Conservation (phyloP, 1,284 basidiomycete species). For the Ustilago hordei region DNA sequence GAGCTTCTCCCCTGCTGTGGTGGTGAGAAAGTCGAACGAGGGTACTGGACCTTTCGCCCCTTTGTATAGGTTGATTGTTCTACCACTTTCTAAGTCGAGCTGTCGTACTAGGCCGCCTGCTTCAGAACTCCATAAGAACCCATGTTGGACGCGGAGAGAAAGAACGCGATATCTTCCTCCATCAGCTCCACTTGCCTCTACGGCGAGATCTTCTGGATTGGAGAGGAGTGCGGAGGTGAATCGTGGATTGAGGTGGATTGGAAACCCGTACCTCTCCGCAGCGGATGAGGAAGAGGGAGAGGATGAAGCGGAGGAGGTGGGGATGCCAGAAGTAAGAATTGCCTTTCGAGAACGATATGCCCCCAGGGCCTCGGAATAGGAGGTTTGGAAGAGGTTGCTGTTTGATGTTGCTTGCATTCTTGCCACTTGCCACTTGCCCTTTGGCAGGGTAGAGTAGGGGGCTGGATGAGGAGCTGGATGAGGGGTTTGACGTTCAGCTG, state of each 20-base stretch:
- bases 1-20: constrained; percentile 2
- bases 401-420: constrained; percentile 47
- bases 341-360: constrained; percentile 39
- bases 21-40: constrained; percentile 6
- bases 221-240: constrained; percentile 11
- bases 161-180: constrained; percentile 35
- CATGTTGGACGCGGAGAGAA: constrained; percentile 4
- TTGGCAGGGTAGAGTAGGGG: neutral
- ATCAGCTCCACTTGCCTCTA: constrained; percentile 38
- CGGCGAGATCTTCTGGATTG: constrained; percentile 15
- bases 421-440: neutral
- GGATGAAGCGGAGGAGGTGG: neutral
- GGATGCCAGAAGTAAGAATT: constrained; percentile 23
- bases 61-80: constrained; percentile 23
- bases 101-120: constrained; percentile 32
- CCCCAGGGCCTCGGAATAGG: constrained; percentile 45
- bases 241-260: constrained; percentile 40
- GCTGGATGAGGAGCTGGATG: neutral
- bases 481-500: neutral
- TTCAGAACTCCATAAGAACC: constrained; percentile 33
- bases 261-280: constrained; percentile 25
- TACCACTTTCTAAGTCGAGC: constrained; percentile 28
- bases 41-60: constrained; percentile 44
- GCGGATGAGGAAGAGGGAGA: neutral
- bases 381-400: constrained; percentile 49